Conservation (phyloP, 306 rosid genomes). For the Lablab purpureus region DNA sequence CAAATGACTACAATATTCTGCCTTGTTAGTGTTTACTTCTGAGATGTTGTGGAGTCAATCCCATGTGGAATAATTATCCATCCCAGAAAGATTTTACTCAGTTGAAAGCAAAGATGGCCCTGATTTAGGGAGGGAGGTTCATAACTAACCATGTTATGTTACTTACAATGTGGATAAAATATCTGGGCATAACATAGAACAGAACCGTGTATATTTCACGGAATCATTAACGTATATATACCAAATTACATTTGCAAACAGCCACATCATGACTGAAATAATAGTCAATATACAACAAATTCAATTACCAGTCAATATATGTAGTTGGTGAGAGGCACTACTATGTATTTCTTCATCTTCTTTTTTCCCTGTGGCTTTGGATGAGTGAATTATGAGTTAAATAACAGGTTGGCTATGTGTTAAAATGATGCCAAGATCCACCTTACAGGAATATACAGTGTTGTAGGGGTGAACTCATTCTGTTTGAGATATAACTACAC, state of each 20-base stretch:
- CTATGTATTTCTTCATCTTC: conserved; percentile 47
- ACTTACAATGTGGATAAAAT: conserved; percentile 27
- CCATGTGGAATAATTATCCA: conserved; percentile 24
- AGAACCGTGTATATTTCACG: conserved; percentile 48
- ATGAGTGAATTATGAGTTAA: conserved; percentile 49
- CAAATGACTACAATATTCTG: conserved; percentile 28
- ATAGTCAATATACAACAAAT: conserved; percentile 67
- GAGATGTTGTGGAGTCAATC: conserved; percentile 1
- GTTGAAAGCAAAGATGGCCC: conserved; percentile 24
- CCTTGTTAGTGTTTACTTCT: conserved; percentile 5
- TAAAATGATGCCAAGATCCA: conserved; percentile 60
- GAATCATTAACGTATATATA: conserved; percentile 46
- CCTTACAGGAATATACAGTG: conserved; percentile 65
- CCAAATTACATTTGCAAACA: conserved; percentile 62
- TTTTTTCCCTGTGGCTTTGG: conserved; percentile 39
- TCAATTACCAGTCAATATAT: conserved; percentile 46
- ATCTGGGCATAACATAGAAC: conserved; percentile 42
- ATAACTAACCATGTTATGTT: conserved; percentile 11
- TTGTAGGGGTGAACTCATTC: conserved; percentile 54
- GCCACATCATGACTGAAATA: conserved; percentile 52
- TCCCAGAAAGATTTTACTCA: conserved; percentile 9
- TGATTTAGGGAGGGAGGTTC: not conserved
- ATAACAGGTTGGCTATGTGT: conserved; percentile 49
- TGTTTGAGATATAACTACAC: conserved; percentile 55
- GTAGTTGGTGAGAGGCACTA: conserved; percentile 49